Base-by-base conservation (phyloP, 164 flowering plant species). In the Chimonanthus praecox region DNA sequence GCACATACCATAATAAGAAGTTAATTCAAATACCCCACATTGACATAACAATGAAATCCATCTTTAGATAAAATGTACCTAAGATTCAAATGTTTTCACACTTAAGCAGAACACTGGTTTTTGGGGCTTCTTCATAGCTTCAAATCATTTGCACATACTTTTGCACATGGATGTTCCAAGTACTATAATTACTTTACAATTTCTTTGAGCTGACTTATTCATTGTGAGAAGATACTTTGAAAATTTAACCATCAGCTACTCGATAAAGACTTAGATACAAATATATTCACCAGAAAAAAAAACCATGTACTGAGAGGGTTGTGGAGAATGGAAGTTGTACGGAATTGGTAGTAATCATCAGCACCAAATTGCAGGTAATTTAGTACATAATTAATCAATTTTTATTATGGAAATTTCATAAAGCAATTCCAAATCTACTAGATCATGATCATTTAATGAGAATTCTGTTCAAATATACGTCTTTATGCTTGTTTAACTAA, bases 1-100 rank as follows among this genome's bases (percentile, higher is more conserved):
- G 15, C 16, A 47, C 7, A 79, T 43, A 77, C 33, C 61, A 60
- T 2, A 69, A 49, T 21, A 67, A 68, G 18, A 58, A 49, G 75
- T 68, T 54, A 67, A 62, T 47, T 58, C 46, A 58, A 74, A 13
- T 54, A 46, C 15, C 51, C 11, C 18, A 18, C 43, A 15, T 43
- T 7, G 15, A 65, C 68, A 60, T 58, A 16, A 2, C 48, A 71
- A 45, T 2, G n/a, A 71, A 61, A n/a, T 47, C 62, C 73, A 61
- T 43, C 9, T 46, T 66, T 66, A 58, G 16, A 58, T 13, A 58
- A 10, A 63, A 33, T 33, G 6, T 9, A 13, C 3, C 21, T 2
- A 33, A 63, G 4, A 20, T 63, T n/a, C 2, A 20, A 11, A 63
- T 10, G 60, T 63, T 7, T 63, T 33, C 9, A 63, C 44, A 7